phyloP scores from a whole-genome alignment of 495 filamentous ascomycete species.

The Tuber brumale region DNA sequence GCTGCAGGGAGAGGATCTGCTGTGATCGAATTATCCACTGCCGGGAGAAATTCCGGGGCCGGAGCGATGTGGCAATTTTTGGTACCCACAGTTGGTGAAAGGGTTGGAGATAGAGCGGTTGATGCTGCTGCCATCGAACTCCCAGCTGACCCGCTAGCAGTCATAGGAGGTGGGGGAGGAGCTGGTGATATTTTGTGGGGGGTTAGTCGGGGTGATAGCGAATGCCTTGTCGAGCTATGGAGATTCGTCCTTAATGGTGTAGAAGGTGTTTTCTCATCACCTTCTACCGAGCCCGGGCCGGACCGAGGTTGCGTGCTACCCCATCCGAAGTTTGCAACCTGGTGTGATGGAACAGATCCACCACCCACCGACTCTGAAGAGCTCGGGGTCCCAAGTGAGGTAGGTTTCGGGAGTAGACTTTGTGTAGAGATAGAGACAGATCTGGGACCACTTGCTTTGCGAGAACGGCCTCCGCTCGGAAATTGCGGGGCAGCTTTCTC shows the following conservation, averaged over 20 bases:
- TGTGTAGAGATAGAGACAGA: background rate
- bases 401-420: constrained; percentile 9
- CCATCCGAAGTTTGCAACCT: constrained; percentile 27
- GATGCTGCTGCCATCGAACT: constrained; percentile 22
- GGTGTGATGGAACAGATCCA: constrained; percentile 18
- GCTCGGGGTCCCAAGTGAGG: constrained; percentile 20
- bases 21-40: constrained; percentile 12
- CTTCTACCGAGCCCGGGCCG: constrained; percentile 9
- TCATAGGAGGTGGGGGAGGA: constrained; percentile 25
- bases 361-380: constrained; percentile 7
- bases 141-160: constrained; percentile 18
- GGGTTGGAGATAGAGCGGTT: constrained; percentile 19
- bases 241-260: constrained; percentile 17
- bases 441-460: constrained; percentile 3
- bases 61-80: constrained; percentile 15
- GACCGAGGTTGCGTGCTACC: constrained; percentile 18
- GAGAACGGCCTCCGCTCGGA: background rate
- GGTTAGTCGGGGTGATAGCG: constrained; percentile 22
- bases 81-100: constrained; percentile 7
- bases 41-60: background rate
- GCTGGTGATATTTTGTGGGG: constrained; percentile 21
- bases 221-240: constrained; percentile 10
- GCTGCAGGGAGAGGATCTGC: constrained; percentile 5
- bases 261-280: constrained; percentile 27
- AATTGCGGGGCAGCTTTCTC: background rate